Base-by-base conservation (phyloP, 1,284 basidiomycete species). In the Ceratobasidium sp. region DNA sequence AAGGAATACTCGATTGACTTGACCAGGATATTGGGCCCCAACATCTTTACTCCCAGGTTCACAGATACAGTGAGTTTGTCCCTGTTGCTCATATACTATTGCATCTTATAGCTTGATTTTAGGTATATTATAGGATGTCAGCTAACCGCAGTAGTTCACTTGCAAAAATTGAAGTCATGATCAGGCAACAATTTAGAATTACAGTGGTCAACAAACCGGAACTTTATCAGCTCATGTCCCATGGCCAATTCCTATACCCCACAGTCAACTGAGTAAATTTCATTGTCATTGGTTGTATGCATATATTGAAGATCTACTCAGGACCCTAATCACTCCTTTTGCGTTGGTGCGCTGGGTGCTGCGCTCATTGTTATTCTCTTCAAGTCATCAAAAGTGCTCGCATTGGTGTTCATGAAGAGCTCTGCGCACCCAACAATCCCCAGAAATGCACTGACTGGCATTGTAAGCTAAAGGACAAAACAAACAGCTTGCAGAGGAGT, bases 11-110 rank as follows among this genome's bases (percentile, higher is more conserved):
- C 64, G 3, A 28, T 33, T 8, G 8, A 66, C 4, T 33, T 66
- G 45, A 51, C 64, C 1, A 47, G 47, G 1, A 51, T 51, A 33
- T 20, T 11, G 10, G 47, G 47, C 15, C 23, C 64, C 13, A 15
- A 66, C 8, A 31, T 66, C 1, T 51, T 20, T 8, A 66, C 64
- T n/a, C 47, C 13, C 28, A 66, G 31, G 15, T 66, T 51, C 47
- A 51, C 35, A 31, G 47, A 66, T 66, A 66, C 64, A 13, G 64
- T 66, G 28, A 66, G 64, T 51, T 2, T 6, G n/a, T 3, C 8
- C 54, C n/a, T 28, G 20, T 28, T n/a, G 7, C 54, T 56, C 37
- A 20, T 1, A 35, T 26, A 35, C 23, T 35, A 3, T 60, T n/a
- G 31, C 31, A 35, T 35, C 13, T 37, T 35, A 35, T 15, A 2